phyloP scores from a whole-genome alignment of 1,284 basidiomycete species.

The Papiliotrema nemorosa region DNA sequence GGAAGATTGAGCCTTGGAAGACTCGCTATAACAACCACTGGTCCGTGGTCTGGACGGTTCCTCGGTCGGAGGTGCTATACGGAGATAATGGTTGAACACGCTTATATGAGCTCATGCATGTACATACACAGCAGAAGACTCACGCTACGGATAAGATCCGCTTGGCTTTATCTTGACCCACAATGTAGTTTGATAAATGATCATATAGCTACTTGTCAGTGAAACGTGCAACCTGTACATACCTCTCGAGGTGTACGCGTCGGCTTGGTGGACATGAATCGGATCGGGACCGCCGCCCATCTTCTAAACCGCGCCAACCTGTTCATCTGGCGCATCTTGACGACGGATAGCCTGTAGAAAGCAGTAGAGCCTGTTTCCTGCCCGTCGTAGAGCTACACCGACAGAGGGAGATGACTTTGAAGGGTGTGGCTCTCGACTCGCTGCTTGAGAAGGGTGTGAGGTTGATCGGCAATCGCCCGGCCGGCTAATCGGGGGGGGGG shows the following conservation, averaged over 20 bases:
- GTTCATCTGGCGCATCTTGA: conserved; percentile 1
- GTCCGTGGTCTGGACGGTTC: conserved; percentile 56
- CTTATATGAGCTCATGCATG: conserved; percentile 49
- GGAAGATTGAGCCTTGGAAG: too few species aligned
- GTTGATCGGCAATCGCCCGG: too few species aligned
- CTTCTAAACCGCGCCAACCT: background rate
- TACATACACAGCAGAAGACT: conserved; percentile 38
- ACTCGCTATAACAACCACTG: too few species aligned
- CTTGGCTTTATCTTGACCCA: conserved; percentile 89
- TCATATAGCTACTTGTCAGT: conserved; percentile 63
- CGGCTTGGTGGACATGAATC: background rate
- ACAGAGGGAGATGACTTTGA: too few species aligned
- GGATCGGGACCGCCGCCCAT: background rate
- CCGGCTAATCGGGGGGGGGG: too few species aligned
- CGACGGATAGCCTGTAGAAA: background rate
- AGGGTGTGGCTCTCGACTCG: too few species aligned
- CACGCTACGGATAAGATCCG: conserved; percentile 87
- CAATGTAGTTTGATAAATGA: conserved; percentile 83
- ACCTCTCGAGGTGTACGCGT: conserved; percentile 8
- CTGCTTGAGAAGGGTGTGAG: too few species aligned
- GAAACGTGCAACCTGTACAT: background rate
- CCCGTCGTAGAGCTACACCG: too few species aligned
- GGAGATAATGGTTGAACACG: conserved; percentile 89
- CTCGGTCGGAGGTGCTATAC: conserved; percentile 53
- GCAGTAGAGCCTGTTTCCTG: too few species aligned